Percentiles rank a stretch among this genome's conserved stretches.
phyloP scores from a whole-genome alignment of 2,329 filamentous ascomycete species.

The Curvularia sp. region DNA sequence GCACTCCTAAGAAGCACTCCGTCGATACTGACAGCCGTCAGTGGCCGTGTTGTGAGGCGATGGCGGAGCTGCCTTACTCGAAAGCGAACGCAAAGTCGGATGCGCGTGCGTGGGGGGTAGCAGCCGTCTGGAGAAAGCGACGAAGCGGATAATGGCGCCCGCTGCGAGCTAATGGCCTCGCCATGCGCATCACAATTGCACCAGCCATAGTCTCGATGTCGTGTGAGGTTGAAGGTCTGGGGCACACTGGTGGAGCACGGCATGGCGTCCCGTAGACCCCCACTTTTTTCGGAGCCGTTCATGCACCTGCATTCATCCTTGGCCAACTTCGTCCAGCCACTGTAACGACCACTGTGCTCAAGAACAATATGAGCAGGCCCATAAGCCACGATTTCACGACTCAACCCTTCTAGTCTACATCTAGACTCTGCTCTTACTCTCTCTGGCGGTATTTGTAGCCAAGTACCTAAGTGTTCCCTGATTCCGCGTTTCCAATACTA shows the following conservation, averaged over 20 bases:
- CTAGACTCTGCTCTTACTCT: not conserved
- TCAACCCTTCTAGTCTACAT: not conserved
- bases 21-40: conserved; percentile 71
- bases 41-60: conserved; percentile 18
- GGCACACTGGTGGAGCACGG: not conserved
- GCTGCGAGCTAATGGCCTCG: conserved; percentile 28
- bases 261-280: not conserved
- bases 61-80: conserved; percentile 54
- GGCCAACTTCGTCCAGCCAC: not conserved
- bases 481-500: not conserved
- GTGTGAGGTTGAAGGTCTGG: conserved; percentile 7
- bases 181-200: conserved; percentile 21
- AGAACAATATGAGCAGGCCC: not conserved
- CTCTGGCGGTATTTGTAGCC: not conserved
- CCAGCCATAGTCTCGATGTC: conserved; percentile 3
- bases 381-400: not conserved
- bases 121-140: conserved; percentile 38
- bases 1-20: conserved; percentile 90
- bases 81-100: conserved; percentile 66
- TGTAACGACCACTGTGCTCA: not conserved
- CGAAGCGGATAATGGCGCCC: conserved; percentile 17
- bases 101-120: conserved; percentile 43
- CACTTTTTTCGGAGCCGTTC: conserved; percentile 1
- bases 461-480: not conserved
- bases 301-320: not conserved